A percentile compares a stretch with the other conserved stretches of the same genome.
Evolutionary conservation across 768 basidiomycete genomes (phyloP).

Genomic region (Podaxis sp.): DNA sequence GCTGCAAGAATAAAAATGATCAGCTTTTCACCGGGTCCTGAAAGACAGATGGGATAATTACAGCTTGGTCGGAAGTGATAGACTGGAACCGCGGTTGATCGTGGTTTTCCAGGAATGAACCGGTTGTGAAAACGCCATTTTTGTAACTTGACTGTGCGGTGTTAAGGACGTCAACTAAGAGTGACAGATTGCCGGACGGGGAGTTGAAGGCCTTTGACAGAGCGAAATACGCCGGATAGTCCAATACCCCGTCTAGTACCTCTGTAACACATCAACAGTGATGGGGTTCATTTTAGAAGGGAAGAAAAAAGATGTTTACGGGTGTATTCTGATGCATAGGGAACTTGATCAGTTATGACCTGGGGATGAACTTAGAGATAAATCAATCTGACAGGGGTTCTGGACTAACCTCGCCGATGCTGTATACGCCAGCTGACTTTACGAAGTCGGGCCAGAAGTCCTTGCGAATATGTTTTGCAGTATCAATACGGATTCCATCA

Average conservation of each 20-base stretch:
- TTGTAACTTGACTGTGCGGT: conserved; percentile 42
- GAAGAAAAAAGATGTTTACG: conserved; percentile 8
- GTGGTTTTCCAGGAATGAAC: conserved; percentile 71
- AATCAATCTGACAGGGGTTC: background rate
- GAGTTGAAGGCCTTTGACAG: conserved; percentile 50
- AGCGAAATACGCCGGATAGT: conserved; percentile 55
- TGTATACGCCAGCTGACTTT: conserved; percentile 59
- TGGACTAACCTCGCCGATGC: conserved; percentile 60
- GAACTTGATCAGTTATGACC: conserved; percentile 13
- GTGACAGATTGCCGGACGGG: conserved; percentile 46
- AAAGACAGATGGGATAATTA: conserved; percentile 11
- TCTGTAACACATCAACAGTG: conserved; percentile 17
- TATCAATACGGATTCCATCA: conserved; percentile 74
- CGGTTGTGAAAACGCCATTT: conserved; percentile 33
- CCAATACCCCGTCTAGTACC: conserved; percentile 54
- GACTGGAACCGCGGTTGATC: conserved; percentile 57
- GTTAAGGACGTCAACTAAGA: conserved; percentile 17
- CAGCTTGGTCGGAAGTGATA: conserved; percentile 44
- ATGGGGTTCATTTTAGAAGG: background rate
- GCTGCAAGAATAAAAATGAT: conserved; percentile 12
- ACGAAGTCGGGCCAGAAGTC: conserved; percentile 68
- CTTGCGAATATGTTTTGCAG: conserved; percentile 51
- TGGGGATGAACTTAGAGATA: conserved; percentile 14
- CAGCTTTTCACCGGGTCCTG: background rate
- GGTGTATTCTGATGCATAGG: conserved; percentile 38